Evolutionary conservation across 495 filamentous ascomycete genomes (phyloP).

Genomic region (Penicillium riverlandense): DNA sequence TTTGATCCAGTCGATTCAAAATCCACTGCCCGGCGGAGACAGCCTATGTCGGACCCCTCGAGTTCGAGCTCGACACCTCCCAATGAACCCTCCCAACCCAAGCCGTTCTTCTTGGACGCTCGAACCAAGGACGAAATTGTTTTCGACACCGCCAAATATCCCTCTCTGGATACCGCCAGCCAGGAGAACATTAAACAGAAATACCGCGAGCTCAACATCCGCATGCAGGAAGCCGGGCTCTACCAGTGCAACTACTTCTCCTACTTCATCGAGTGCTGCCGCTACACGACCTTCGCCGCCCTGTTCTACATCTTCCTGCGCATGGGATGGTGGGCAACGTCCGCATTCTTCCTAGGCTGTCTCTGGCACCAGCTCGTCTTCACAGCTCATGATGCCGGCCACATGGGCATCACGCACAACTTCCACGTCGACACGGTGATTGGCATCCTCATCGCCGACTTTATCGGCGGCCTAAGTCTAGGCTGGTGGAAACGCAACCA

Average conservation of each 20-base stretch:
- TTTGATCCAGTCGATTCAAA: constrained; percentile 51
- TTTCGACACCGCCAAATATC: constrained; percentile 74
- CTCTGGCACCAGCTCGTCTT: constrained; percentile 98
- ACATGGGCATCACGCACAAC: constrained; percentile 94
- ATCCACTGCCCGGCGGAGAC: constrained; percentile 24
- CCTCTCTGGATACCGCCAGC: constrained; percentile 63
- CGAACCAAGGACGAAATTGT: constrained; percentile 69
- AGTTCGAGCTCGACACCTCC: constrained; percentile 28
- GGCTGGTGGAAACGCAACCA: constrained; percentile 98
- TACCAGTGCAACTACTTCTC: constrained; percentile 81
- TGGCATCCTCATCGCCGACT: constrained; percentile 87
- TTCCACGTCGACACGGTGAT: constrained; percentile 77
- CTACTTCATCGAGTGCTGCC: constrained; percentile 66
- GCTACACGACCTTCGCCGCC: constrained; percentile 67
- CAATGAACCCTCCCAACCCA: constrained; percentile 21
- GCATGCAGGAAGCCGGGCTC: constrained; percentile 65
- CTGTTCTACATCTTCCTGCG: constrained; percentile 59
- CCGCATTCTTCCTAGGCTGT: constrained; percentile 69
- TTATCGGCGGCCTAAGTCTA: constrained; percentile 79
- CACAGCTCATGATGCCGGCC: constrained; percentile 90
- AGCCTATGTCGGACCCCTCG: constrained; percentile 21
- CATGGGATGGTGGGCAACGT: constrained; percentile 65
- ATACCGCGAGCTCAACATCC: constrained; percentile 67
- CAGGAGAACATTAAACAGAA: constrained; percentile 73
- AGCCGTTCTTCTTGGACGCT: constrained; percentile 62